Evolutionary conservation across 371 early-diverging fungal species (phyloP), one percentile per base, ranked within the genome.

Genomic region (Mucor lusitanicus): DNA sequence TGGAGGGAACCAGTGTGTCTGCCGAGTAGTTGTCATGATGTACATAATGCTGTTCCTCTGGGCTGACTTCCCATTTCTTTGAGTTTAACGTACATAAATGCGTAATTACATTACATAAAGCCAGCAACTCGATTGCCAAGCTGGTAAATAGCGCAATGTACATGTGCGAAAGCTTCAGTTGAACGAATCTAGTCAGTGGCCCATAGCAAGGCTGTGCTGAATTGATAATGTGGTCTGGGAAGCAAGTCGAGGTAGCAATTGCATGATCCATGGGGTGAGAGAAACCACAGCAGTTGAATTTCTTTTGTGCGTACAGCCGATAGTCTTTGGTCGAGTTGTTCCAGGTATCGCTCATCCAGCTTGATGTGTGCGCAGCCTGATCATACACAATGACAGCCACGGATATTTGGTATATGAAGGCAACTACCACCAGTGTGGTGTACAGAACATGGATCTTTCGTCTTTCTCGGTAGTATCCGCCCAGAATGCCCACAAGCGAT

Each of bases 211-310:
- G 67, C 59, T 70, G 77, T 13, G 61, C 63, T 2, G 77, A 68
- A 37, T 71, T 76, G 6, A 69, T 40, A 15, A 67, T 39, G 28
- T 73, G 68, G 48, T 70, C 61, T n/a, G 69, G 66, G 35, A 63
- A 50, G 50, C 81, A 81, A 9, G 58, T 75, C 11, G 50, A 11
- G 27, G 72, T 66, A 25, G 72, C 37, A 25, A 75, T 70, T 19
- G 74, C 62, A 61, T 76, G 75, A 23, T 76, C 81, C 28, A 70
- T 44, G 3, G 66, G 61, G 50, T 75, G 65, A 30, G 78, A 62
- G 39, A 68, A 81, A 27, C 81, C 78, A 67, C 79, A 78, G 33
- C 81, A 81, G 46, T 61, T 56, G 60, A 81, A 77, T 73, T 78
- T 81, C 8, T 58, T 64, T 63, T 78, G 73, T 9, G 79, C 77